These are phyloP conservation scores for Cystobasidiopsis lactophilus DNA, from an alignment of 768 basidiomycete species.

Conservation along the genomic window DNA sequence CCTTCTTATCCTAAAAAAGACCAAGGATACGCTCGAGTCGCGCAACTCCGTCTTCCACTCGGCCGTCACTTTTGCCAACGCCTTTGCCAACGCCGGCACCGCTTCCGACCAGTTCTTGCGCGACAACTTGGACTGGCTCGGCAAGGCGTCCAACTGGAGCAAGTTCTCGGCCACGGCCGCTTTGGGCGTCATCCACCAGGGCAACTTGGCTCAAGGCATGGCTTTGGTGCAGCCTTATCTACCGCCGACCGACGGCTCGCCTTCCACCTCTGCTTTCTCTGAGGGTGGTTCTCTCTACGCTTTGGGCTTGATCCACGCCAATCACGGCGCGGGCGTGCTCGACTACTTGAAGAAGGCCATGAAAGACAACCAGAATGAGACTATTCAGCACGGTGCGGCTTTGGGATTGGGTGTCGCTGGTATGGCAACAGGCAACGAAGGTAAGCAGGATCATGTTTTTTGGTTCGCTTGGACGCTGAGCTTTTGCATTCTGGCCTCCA, in stretches of 20 bases:
- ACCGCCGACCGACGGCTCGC: conserved; percentile 39
- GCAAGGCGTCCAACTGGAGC: conserved; percentile 86
- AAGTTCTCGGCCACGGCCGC: conserved; percentile 96
- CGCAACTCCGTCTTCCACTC: conserved; percentile 95
- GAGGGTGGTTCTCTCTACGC: conserved; percentile 95
- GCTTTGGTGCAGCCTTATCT: conserved; percentile 83
- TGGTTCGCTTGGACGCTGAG: not conserved
- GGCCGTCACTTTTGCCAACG: conserved; percentile 84
- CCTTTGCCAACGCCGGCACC: conserved; percentile 95
- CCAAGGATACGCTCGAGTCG: conserved; percentile 78
- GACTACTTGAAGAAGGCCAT: conserved; percentile 55
- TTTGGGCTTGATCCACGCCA: conserved; percentile 80
- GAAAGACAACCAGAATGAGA: conserved; percentile 50
- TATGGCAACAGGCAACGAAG: conserved; percentile 67
- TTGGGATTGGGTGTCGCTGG: conserved; percentile 88
- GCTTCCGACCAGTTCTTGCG: conserved; percentile 82
- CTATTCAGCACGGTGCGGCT: conserved; percentile 92
- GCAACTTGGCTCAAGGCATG: conserved; percentile 81
- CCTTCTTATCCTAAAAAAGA: conserved; percentile 69
- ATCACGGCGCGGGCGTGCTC: conserved; percentile 38
- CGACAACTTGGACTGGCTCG: conserved; percentile 92
- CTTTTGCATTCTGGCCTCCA: conserved; percentile 12
- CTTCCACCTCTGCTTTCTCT: conserved; percentile 57
- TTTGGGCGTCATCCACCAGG: conserved; percentile 92
- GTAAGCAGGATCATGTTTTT: conserved; percentile 19